Conservation (phyloP, 2,329 filamentous ascomycete genomes). For the Hypoxylon sp. region DNA sequence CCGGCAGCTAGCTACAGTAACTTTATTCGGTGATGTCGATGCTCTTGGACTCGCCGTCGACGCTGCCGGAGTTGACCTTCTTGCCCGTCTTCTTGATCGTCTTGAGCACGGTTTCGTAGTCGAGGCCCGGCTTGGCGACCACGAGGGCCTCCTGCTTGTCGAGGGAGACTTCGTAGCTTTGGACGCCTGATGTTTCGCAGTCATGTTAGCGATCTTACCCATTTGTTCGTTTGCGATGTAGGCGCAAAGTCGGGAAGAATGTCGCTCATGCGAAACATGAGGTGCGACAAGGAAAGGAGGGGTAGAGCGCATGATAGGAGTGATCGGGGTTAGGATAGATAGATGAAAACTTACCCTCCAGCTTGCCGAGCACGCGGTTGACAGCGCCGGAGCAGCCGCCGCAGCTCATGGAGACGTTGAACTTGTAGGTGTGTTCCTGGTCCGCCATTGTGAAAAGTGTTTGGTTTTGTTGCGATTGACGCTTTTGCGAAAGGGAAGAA, state of each 20-base stretch:
- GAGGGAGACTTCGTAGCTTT: conserved; percentile 86
- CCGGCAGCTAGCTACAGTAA: no score
- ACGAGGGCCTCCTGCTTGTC: conserved; percentile 85
- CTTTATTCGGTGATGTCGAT: conserved; percentile 54
- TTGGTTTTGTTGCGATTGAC: conserved; percentile 5
- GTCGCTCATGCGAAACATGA: no score
- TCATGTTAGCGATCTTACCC: background rate
- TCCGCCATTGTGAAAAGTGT: conserved; percentile 68
- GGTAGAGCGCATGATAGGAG: no score
- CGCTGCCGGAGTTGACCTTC: conserved; percentile 80
- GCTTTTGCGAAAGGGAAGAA: background rate
- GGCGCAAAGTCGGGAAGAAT: no score
- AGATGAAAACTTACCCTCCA: conserved; percentile 75
- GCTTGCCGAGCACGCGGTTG: conserved; percentile 89
- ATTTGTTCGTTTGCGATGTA: background rate
- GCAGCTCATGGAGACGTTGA: conserved; percentile 94
- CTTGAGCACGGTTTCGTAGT: conserved; percentile 81
- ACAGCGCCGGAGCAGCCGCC: conserved; percentile 95
- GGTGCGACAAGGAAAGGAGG: no score
- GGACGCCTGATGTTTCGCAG: conserved; percentile 71
- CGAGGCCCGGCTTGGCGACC: conserved; percentile 71
- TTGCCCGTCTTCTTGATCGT: conserved; percentile 97
- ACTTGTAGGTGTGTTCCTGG: conserved; percentile 87
- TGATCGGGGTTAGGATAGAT: no score
- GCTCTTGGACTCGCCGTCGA: conserved; percentile 68